Percentiles rank a stretch among this genome's conserved stretches.
These are phyloP conservation scores for Kwoniella heveanensis DNA, from an alignment of 768 basidiomycete genomes.

Conservation along the genomic window DNA sequence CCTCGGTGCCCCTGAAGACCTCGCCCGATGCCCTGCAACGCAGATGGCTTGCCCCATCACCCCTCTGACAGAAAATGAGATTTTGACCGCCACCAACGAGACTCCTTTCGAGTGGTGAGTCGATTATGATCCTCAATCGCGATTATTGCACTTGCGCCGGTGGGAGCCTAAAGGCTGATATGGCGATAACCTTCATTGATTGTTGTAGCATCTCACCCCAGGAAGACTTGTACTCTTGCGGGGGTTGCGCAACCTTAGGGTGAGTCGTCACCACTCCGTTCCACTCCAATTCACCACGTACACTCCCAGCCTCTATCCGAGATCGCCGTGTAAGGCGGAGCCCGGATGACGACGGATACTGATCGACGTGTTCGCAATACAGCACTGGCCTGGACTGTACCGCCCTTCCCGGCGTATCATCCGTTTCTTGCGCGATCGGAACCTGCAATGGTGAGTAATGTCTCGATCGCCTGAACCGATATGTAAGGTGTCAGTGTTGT, in stretches of 20 bases:
- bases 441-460: slow-evolving; percentile 29
- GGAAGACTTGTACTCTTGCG: slow-evolving; percentile 37
- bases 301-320: no score
- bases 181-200: no score
- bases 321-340: no score
- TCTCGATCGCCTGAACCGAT: background rate
- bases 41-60: slow-evolving; percentile 30
- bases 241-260: slow-evolving; percentile 32
- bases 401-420: slow-evolving; percentile 22
- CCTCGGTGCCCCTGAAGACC: slow-evolving; percentile 19
- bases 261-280: no score
- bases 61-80: background rate
- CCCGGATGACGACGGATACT: slow-evolving; percentile 1
- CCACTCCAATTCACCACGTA: no score
- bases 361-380: background rate
- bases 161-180: no score
- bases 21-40: slow-evolving; percentile 24
- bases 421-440: slow-evolving; percentile 26
- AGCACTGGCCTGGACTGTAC: slow-evolving; percentile 39
- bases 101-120: slow-evolving; percentile 28
- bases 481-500: background rate
- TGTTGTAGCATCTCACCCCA: slow-evolving; percentile 22
- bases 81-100: slow-evolving; percentile 1
- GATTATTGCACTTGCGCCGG: no score
- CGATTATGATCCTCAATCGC: no score